A percentile compares a stretch with the other conserved stretches of the same genome.
phyloP scores from a whole-genome alignment of 306 rosid genomes.

The Lablab purpureus region DNA sequence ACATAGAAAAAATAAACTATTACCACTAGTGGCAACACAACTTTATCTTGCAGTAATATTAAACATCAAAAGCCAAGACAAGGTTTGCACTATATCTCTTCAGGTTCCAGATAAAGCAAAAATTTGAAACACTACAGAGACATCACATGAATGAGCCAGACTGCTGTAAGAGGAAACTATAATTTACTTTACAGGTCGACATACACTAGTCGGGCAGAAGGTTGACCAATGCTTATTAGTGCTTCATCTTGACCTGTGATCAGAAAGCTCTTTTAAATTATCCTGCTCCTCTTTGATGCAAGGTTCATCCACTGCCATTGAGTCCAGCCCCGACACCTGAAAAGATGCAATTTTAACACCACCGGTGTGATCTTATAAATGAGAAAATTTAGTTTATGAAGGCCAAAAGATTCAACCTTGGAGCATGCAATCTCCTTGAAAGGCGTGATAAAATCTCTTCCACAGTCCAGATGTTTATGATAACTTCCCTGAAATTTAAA shows the following conservation, averaged over 20 bases:
- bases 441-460: conserved; percentile 35
- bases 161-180: conserved; percentile 41
- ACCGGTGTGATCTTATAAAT: background rate
- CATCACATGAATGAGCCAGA: conserved; percentile 38
- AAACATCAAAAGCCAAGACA: conserved; percentile 27
- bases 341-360: conserved; percentile 41
- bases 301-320: conserved; percentile 48
- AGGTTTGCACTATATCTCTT: conserved; percentile 30
- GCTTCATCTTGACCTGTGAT: conserved; percentile 48
- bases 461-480: conserved; percentile 42
- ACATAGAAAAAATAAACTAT: background rate
- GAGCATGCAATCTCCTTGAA: conserved; percentile 47
- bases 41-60: background rate
- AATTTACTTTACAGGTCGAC: conserved; percentile 42
- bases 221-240: background rate
- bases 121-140: conserved; percentile 4
- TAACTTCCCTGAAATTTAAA: conserved; percentile 42
- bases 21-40: background rate
- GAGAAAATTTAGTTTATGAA: conserved; percentile 1
- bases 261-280: conserved; percentile 44
- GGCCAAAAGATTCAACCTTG: conserved; percentile 46
- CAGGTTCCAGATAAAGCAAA: conserved; percentile 36
- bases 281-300: conserved; percentile 51
- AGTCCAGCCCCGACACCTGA: conserved; percentile 41
- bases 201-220: conserved; percentile 7